phyloP scores from a whole-genome alignment of 2,329 filamentous ascomycete species.

The Epichloe brachyelytri region DNA sequence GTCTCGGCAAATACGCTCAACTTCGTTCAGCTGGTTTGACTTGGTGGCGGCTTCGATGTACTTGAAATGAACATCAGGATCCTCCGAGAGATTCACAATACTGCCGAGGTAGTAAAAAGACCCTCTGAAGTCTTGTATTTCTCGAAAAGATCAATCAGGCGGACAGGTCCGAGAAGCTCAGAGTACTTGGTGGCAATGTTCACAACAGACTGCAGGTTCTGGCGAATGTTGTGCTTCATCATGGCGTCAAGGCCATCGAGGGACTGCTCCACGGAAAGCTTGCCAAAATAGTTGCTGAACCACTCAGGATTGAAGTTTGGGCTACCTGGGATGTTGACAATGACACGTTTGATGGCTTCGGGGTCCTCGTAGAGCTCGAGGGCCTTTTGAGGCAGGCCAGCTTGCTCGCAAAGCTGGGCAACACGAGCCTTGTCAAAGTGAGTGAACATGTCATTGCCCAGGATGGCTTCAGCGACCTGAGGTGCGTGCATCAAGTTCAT shows the following conservation, averaged over 20 bases:
- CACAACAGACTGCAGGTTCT: slow-evolving; percentile 89
- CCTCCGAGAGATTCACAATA: slow-evolving; percentile 93
- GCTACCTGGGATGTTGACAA: slow-evolving; percentile 67
- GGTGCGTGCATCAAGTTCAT: slow-evolving; percentile 97
- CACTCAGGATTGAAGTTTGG: slow-evolving; percentile 86
- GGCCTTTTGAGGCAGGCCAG: slow-evolving; percentile 73
- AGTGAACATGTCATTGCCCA: slow-evolving; percentile 97
- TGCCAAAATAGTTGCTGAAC: slow-evolving; percentile 84
- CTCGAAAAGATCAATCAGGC: slow-evolving; percentile 86
- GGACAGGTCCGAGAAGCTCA: slow-evolving; percentile 77
- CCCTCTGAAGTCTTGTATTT: slow-evolving; percentile 96
- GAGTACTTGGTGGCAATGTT: slow-evolving; percentile 97
- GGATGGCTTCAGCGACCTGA: slow-evolving; percentile 93
- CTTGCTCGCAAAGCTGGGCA: slow-evolving; percentile 83
- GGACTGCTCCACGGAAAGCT: slow-evolving; percentile 88
- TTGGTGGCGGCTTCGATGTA: slow-evolving; percentile 95
- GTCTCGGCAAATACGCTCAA: slow-evolving; percentile 93
- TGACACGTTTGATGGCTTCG: slow-evolving; percentile 75
- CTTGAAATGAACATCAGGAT: slow-evolving; percentile 95
- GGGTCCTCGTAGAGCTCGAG: slow-evolving; percentile 92
- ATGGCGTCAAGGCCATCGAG: slow-evolving; percentile 91
- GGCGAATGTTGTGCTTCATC: slow-evolving; percentile 91
- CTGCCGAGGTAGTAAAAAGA: slow-evolving; percentile 96
- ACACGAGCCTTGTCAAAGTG: slow-evolving; percentile 89
- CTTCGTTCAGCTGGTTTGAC: slow-evolving; percentile 88